Percentiles rank a stretch among this genome's conserved stretches.
Evolutionary conservation across 2,329 filamentous ascomycete species (phyloP).

Genomic region (Chaetomiaceae sp.): DNA sequence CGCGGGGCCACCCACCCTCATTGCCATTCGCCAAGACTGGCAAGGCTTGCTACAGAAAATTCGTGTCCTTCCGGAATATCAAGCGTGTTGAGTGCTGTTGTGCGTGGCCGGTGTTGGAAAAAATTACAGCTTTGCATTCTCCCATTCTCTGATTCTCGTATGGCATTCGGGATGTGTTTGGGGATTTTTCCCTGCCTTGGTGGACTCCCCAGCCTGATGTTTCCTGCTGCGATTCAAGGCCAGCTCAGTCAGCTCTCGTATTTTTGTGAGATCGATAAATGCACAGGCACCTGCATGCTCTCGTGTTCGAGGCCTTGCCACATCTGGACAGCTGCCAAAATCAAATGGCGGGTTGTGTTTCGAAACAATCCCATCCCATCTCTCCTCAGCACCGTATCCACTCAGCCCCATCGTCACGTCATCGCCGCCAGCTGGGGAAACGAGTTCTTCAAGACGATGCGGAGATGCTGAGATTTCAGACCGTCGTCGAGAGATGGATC

Average conservation of each 20-base stretch:
- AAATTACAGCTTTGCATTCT: no score
- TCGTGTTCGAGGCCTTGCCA: neutral
- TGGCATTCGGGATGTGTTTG: neutral
- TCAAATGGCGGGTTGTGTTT: neutral
- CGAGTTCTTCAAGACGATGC: no score
- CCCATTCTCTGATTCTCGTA: no score
- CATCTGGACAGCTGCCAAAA: constrained; percentile 1
- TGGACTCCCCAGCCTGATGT: neutral
- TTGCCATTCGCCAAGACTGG: neutral
- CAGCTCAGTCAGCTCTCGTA: neutral
- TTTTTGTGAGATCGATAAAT: neutral
- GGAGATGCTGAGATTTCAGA: no score
- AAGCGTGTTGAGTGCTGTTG: no score
- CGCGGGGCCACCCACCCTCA: no score
- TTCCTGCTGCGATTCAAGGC: no score
- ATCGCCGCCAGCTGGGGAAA: neutral
- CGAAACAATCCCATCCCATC: neutral
- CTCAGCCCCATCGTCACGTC: neutral
- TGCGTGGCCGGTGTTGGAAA: no score
- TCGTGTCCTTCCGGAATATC: no score
- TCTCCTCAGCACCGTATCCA: neutral
- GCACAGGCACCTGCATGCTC: no score
- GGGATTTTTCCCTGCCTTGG: no score
- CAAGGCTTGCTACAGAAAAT: constrained; percentile 5
- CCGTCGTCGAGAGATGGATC: no score